Evolutionary conservation across 306 rosid genomes (phyloP), one percentile per base, ranked within the genome.

Genomic region (Trifolium subterraneum): DNA sequence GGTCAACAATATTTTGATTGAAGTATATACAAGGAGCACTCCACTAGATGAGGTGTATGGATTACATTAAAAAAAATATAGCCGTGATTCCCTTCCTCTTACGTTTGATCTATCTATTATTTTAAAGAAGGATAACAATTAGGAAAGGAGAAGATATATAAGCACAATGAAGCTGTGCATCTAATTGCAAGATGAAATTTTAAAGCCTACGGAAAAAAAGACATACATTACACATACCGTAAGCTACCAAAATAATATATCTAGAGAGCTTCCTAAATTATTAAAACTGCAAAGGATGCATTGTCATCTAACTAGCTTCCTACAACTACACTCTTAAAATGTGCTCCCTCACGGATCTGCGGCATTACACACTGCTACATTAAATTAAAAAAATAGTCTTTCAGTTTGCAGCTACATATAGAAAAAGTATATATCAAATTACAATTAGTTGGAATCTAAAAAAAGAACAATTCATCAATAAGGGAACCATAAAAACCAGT

Each of bases 21-120:
- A 45, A 66, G 64, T 47, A 73, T 20, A 68, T 61, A 18, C 47
- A 54, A 54, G 15, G 27, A 64, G 64, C 44, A 70, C 60, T 7
- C 33, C 9, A n/a, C 33, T 14, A 41, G 47, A 10, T 10, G 12
- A 10, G 47, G 14, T 10, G 14, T 42, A 42, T 41, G 14, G 5
- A 13, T 14, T 10, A 59, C 27, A 41, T 41, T 10, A 41, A 41
- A 11, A 13, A 39, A 10, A 2, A 10, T 7, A 10, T 42, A 10
- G 3, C 48, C 14, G 4, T 13, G 48, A 42, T 11, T 3, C 48
- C 48, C 48, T 42, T 42, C 12, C 48, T 10, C 48, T 10, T 42
- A 42, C 1, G 3, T 6, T 42, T 42, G 14, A 42, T 42, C 48
- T 42, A 42, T 11, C 15, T 29, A 29, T 29, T 29, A 4, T 42